phyloP scores from a whole-genome alignment of 2,329 filamentous ascomycete species.

The Exserohilum turcica region DNA sequence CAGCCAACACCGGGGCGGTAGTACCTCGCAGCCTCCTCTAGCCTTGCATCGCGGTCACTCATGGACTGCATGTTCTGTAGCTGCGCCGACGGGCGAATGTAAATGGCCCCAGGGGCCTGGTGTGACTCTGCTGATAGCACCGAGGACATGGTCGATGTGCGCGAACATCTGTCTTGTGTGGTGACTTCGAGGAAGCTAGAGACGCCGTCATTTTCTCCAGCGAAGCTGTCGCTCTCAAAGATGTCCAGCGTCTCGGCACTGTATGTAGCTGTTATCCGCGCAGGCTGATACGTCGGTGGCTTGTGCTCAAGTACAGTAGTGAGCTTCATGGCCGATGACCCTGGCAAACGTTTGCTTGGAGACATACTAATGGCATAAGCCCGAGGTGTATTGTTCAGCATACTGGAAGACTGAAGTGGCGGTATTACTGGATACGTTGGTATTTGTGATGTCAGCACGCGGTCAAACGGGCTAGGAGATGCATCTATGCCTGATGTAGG shows the following conservation, averaged over 20 bases:
- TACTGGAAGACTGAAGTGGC: not conserved
- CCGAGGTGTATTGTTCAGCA: not conserved
- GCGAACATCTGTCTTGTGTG: slow-evolving; percentile 1
- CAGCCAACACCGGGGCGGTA: not conserved
- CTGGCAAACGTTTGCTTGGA: not conserved
- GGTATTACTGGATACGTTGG: not conserved
- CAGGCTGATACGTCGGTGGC: not conserved
- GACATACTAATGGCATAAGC: not conserved
- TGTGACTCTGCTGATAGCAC: slow-evolving; percentile 4
- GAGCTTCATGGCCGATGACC: not conserved
- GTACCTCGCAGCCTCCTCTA: not conserved
- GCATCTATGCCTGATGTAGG: not conserved
- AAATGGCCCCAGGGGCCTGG: slow-evolving; percentile 9
- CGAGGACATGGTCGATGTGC: slow-evolving; percentile 10
- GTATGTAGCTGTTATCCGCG: not conserved
- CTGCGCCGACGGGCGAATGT: slow-evolving; percentile 10
- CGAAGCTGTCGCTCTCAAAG: not conserved
- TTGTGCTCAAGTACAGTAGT: not conserved
- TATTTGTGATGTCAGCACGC: not conserved
- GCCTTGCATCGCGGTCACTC: slow-evolving; percentile 1
- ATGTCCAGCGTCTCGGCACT: not conserved
- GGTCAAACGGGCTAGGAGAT: not conserved
- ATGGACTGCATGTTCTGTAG: slow-evolving; percentile 17
- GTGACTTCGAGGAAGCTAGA: not conserved
- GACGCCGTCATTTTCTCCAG: not conserved